A percentile compares a stretch with the other conserved stretches of the same genome.
phyloP scores from a whole-genome alignment of 2,329 filamentous ascomycete genomes.

The Alternaria tenuissima region DNA sequence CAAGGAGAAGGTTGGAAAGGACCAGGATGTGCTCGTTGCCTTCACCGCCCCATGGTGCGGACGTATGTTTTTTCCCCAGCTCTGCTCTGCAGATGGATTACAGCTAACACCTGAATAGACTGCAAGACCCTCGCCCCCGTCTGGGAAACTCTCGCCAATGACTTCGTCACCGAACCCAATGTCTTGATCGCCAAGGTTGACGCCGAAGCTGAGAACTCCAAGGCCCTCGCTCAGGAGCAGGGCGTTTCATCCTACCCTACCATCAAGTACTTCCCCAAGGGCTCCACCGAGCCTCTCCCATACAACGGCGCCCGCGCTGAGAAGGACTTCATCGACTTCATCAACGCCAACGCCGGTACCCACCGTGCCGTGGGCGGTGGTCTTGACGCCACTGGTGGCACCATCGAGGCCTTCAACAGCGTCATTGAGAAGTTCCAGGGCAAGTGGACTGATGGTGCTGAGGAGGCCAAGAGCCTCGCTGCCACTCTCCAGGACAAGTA shows the following conservation, averaged over 20 bases:
- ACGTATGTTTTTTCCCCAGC: constrained; percentile 69
- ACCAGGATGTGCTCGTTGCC: constrained; percentile 91
- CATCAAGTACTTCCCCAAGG: constrained; percentile 96
- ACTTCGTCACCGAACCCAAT: constrained; percentile 78
- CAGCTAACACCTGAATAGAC: constrained; percentile 64
- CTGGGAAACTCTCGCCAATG: constrained; percentile 86
- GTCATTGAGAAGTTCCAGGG: constrained; percentile 76
- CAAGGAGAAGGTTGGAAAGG: constrained; percentile 76
- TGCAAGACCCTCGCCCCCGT: constrained; percentile 92
- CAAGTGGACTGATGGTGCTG: constrained; percentile 68
- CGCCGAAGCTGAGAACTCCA: constrained; percentile 86
- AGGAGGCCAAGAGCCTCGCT: constrained; percentile 76
- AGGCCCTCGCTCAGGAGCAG: constrained; percentile 76
- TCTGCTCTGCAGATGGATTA: neutral
- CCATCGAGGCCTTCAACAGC: constrained; percentile 78
- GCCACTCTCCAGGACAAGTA: constrained; percentile 78
- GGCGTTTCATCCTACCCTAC: constrained; percentile 90
- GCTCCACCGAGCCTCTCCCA: constrained; percentile 72
- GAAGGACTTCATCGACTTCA: constrained; percentile 76
- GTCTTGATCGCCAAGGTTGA: constrained; percentile 96
- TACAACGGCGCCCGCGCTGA: constrained; percentile 83
- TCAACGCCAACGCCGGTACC: constrained; percentile 90
- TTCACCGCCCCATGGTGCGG: constrained; percentile 99
- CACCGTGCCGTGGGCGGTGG: constrained; percentile 83
- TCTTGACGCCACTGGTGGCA: constrained; percentile 81